Evolutionary conservation across 176 grass and related monocot genomes (phyloP), one percentile per base, ranked within the genome.

Genomic region (Ampelocalamus luodianensis): DNA sequence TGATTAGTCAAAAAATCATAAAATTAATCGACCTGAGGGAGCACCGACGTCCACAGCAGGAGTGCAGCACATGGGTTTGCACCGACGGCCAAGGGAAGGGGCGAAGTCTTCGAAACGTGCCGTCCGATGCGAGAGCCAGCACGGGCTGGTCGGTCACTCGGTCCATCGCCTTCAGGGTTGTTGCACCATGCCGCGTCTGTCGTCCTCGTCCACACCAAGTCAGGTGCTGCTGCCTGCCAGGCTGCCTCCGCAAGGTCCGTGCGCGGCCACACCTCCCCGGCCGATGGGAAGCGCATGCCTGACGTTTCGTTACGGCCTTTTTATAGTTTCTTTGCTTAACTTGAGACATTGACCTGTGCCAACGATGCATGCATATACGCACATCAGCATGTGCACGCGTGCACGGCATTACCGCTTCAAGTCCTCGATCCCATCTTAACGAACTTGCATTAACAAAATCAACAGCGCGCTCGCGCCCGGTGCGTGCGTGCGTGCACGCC

Each of bases 391-490:
- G 63, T 20, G 63, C 45, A 36, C 59, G 77, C 77, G 78, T 80
- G 29, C 45, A 24, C 78, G 78, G 32, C 65, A 38, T 18, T 1
- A 38, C 63, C 8, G 17, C 53, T 0, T 67, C 12, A 32, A 9
- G 32, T 9, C 22, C 22, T 18, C 43, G 9, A 44, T 44, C 58
- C 62, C 11, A 38, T 26, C 82, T 38, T 61, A 76, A 84, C 82
- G 71, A 76, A 51, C 61, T 42, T 34, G 4, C 40, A 18, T 85
- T 85, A 56, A 85, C 75, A 79, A 79, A 38, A 26, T 79, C 40
- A 2, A 9, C 42, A 32, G 3, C 3, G 56, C 22, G 18, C 54
- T 22, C 22, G 55, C 55, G 55, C 55, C 51, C 5, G 51, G 51
- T 20, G 44, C 44, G 8, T 44, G 42, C 42, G 6, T 20, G 10